A percentile compares a stretch with the other conserved stretches of the same genome.
These are phyloP conservation scores for Candida golubevii DNA, from an alignment of 805 yeast species.

Conservation along the genomic window DNA sequence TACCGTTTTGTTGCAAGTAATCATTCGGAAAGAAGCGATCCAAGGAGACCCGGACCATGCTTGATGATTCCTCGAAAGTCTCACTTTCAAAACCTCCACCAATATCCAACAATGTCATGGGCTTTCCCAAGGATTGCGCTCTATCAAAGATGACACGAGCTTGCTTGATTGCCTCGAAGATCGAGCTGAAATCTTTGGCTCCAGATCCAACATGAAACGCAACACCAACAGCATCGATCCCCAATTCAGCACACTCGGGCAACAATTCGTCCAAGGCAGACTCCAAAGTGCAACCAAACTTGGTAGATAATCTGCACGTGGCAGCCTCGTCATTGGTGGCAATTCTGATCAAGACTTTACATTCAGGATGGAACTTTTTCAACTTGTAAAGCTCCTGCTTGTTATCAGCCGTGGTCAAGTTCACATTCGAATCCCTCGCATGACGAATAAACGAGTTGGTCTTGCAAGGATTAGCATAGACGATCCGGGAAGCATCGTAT, in stretches of 20 bases:
- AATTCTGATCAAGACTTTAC: constrained; percentile 72
- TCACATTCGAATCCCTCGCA: constrained; percentile 54
- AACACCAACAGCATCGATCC: constrained; percentile 71
- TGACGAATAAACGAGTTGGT: constrained; percentile 74
- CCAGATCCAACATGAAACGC: constrained; percentile 97
- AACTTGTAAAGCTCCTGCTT: constrained; percentile 78
- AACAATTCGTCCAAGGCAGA: constrained; percentile 52
- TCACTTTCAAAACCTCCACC: constrained; percentile 88
- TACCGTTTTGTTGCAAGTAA: constrained; percentile 19
- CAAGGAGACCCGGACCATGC: constrained; percentile 52
- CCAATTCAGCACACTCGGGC: constrained; percentile 55
- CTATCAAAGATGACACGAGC: constrained; percentile 63
- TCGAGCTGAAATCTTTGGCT: constrained; percentile 65
- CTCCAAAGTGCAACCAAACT: constrained; percentile 75
- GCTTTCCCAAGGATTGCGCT: constrained; percentile 44
- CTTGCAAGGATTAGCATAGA: constrained; percentile 94
- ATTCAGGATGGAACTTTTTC: constrained; percentile 59
- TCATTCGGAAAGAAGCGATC: constrained; percentile 54
- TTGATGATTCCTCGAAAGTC: constrained; percentile 56
- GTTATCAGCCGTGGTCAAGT: constrained; percentile 86
- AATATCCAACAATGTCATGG: constrained; percentile 63
- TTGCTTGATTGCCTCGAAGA: constrained; percentile 68
- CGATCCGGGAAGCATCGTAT: constrained; percentile 59
- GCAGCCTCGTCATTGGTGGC: constrained; percentile 87
- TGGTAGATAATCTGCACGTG: constrained; percentile 79